Evolutionary conservation across 768 basidiomycete genomes (phyloP).

Genomic region (Hemileccinum impolitum): DNA sequence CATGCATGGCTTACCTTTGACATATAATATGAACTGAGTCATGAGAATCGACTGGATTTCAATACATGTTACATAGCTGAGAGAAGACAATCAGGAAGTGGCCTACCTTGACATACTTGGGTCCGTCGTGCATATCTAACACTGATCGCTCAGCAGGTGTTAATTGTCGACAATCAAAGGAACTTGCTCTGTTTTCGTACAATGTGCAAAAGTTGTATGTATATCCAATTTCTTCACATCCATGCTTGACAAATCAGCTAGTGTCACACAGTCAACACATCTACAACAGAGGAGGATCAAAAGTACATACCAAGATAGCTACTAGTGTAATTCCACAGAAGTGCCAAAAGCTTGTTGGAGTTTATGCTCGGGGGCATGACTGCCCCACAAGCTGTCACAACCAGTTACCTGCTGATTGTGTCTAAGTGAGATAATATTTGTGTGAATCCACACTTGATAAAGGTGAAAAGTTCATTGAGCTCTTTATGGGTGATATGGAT

Average conservation of each 20-base stretch:
- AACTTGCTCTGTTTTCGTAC: slow-evolving; percentile 27
- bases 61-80: neutral
- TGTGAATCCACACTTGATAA: too few species aligned
- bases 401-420: too few species aligned
- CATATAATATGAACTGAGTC: slow-evolving; percentile 34
- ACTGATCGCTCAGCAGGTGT: neutral
- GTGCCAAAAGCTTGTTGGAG: slow-evolving; percentile 39
- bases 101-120: slow-evolving; percentile 39
- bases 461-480: too few species aligned
- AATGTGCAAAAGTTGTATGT: slow-evolving; percentile 22
- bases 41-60: slow-evolving; percentile 32
- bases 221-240: slow-evolving; percentile 21
- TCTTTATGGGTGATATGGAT: too few species aligned
- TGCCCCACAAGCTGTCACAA: slow-evolving; percentile 46
- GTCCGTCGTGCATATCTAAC: slow-evolving; percentile 37
- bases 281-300: neutral
- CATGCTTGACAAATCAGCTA: slow-evolving; percentile 13
- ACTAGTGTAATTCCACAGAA: slow-evolving; percentile 36
- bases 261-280: neutral
- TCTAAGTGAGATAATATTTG: too few species aligned
- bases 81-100: neutral
- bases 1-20: slow-evolving; percentile 29
- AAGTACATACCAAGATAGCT: slow-evolving; percentile 45
- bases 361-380: slow-evolving; percentile 39
- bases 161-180: neutral